Conservation (phyloP, 2,329 filamentous ascomycete genomes). For the Verticillium tricorpus region DNA sequence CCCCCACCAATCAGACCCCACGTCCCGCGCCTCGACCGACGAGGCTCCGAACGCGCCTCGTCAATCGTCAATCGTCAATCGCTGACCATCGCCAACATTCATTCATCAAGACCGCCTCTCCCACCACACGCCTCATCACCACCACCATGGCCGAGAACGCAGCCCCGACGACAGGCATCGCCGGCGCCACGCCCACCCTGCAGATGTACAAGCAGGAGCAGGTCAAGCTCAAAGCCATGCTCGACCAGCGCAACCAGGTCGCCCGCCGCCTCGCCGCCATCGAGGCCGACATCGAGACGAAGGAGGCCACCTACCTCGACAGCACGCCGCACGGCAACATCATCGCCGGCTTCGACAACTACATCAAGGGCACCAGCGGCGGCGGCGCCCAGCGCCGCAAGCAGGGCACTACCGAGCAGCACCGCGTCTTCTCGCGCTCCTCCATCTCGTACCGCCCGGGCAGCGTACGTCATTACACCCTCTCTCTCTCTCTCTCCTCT, state of each 20-base stretch:
- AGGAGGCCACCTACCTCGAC: constrained; percentile 86
- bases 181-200: constrained; percentile 28
- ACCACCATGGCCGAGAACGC: constrained; percentile 11
- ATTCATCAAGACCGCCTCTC: background rate
- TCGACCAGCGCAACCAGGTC: constrained; percentile 32
- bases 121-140: background rate
- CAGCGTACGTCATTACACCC: constrained; percentile 7
- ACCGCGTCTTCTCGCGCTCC: constrained; percentile 67
- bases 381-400: constrained; percentile 60
- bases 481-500: background rate
- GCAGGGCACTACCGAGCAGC: constrained; percentile 60
- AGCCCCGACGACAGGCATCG: constrained; percentile 1
- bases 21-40: background rate
- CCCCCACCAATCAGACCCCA: background rate
- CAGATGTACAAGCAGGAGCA: constrained; percentile 48
- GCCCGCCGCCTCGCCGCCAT: constrained; percentile 29
- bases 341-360: constrained; percentile 95
- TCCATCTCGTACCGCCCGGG: constrained; percentile 56
- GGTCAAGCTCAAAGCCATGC: constrained; percentile 40
- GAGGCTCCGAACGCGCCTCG: background rate
- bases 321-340: constrained; percentile 89
- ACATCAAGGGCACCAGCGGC: constrained; percentile 82
- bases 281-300: constrained; percentile 79
- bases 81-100: background rate
- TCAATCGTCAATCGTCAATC: background rate